Percentiles rank a stretch among this genome's conserved stretches.
These are phyloP conservation scores for Sonneratia caseolaris DNA, from an alignment of 345 rosid species.

Conservation along the genomic window DNA sequence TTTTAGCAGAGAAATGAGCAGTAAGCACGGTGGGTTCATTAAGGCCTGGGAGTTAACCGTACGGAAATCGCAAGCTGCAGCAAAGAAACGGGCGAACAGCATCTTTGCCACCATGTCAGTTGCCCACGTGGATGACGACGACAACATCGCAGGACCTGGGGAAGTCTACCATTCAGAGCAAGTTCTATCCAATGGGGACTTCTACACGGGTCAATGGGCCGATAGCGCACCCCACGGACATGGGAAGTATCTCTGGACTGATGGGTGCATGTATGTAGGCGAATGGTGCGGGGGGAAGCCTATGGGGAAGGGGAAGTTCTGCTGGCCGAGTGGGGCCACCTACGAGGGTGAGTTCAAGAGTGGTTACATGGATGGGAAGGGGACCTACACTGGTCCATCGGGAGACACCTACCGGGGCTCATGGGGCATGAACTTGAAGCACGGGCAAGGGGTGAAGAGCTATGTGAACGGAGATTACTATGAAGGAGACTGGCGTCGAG, in stretches of 20 bases:
- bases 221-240: conserved; percentile 66
- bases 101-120: conserved; percentile 58
- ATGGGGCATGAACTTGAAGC: conserved; percentile 91
- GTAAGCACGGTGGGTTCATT: conserved; percentile 18
- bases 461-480: conserved; percentile 72
- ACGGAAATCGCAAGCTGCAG: conserved; percentile 26
- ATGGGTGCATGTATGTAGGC: conserved; percentile 90
- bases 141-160: conserved; percentile 24
- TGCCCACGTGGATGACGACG: conserved; percentile 85
- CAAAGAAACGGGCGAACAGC: conserved; percentile 29
- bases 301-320: conserved; percentile 73
- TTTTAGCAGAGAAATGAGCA: conserved; percentile 11
- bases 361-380: conserved; percentile 87
- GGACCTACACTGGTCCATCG: conserved; percentile 61
- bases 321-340: conserved; percentile 92
- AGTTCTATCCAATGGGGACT: conserved; percentile 57
- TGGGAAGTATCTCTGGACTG: conserved; percentile 84
- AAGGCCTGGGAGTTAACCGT: conserved; percentile 39
- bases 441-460: conserved; percentile 62
- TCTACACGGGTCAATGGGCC: conserved; percentile 76
- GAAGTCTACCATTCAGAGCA: conserved; percentile 43
- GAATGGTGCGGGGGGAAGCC: conserved; percentile 71
- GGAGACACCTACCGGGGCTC: conserved; percentile 67
- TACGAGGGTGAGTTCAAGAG: conserved; percentile 92
- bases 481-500: conserved; percentile 87